A percentile compares a stretch with the other conserved stretches of the same genome.
These are phyloP conservation scores for Chaetoscypha palmicola DNA, from an alignment of 2,329 filamentous ascomycete species.

Conservation along the genomic window DNA sequence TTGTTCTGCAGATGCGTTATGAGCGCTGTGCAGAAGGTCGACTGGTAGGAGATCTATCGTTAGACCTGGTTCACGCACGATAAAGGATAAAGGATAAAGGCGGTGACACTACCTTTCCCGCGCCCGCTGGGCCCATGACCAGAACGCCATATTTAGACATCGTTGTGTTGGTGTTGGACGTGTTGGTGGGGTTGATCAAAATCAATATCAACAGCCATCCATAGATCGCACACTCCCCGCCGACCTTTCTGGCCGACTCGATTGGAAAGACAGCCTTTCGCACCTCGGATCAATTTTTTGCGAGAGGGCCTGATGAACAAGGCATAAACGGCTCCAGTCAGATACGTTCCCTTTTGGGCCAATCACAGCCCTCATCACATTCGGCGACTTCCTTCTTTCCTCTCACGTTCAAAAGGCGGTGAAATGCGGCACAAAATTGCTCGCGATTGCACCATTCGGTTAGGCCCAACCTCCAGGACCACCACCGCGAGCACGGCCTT, in stretches of 20 bases:
- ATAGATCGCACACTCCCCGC: neutral
- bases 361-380: too few species aligned
- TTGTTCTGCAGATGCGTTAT: slow-evolving; percentile 89
- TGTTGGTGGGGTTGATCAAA: neutral
- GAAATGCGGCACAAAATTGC: neutral
- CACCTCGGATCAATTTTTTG: neutral
- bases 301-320: neutral
- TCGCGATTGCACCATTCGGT: neutral
- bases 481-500: neutral
- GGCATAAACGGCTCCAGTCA: neutral
- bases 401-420: neutral
- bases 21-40: slow-evolving; percentile 88
- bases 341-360: too few species aligned
- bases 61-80: slow-evolving; percentile 12
- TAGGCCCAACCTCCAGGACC: neutral
- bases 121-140: slow-evolving; percentile 8
- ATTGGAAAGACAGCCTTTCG: neutral
- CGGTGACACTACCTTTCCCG: slow-evolving; percentile 4
- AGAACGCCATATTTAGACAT: slow-evolving; percentile 13
- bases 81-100: neutral
- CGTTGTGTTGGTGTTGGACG: slow-evolving; percentile 1
- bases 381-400: too few species aligned
- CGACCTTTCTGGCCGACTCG: neutral
- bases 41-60: too few species aligned
- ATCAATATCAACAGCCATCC: neutral